Base-by-base conservation (phyloP, 179 eudicot species). In the Beta macrorhiza region DNA sequence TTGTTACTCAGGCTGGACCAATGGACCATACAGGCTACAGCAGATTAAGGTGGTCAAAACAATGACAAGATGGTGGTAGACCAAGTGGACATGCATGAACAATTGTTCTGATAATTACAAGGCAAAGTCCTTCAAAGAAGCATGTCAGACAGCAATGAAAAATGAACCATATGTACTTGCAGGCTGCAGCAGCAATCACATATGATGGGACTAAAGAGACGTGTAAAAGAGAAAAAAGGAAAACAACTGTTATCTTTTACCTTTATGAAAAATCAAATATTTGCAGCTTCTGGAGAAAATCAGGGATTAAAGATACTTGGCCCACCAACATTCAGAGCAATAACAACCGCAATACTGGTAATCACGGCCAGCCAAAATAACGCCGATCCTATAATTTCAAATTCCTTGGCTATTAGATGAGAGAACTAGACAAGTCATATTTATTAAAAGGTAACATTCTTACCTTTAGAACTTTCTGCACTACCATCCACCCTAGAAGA, bases 301-400 rank as follows among this genome's bases (percentile, higher is more conserved):
- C 87, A 93, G 68, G 95, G 99, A 84, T 92, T 94, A 83, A 94
- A 96, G 75, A 94, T 29, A 84, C 85, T 89, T 72, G 96, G 87
- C 71, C 93, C 89, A 55, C 91, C 90, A 61, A 94, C 85, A 78
- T 88, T 88, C 67, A 89, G 72, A 68, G 99, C 94, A 83, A 88
- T 88, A 70, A 91, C 83, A 67, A 96, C 92, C 17, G 89, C 86
- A 82, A 90, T 65, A 78, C 90, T 83, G 49, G 97, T 90, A 75
- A 92, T 69, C 62, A 94, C 86, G 67, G 91, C 92, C 75, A 94
- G 88, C 98, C 98, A 92, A 83, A 88, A 85, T 15, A 96, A 82
- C 51, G 87, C 87, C 62, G 95, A 90, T 76, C 91, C 97, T 95
- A 90, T 86, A 89, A 77, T 75, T 62, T 53, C 77, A 47, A 80